Percentiles rank a stretch among this genome's conserved stretches.
phyloP scores from a whole-genome alignment of 768 basidiomycete species.

The Boletus subcaerulescens region DNA sequence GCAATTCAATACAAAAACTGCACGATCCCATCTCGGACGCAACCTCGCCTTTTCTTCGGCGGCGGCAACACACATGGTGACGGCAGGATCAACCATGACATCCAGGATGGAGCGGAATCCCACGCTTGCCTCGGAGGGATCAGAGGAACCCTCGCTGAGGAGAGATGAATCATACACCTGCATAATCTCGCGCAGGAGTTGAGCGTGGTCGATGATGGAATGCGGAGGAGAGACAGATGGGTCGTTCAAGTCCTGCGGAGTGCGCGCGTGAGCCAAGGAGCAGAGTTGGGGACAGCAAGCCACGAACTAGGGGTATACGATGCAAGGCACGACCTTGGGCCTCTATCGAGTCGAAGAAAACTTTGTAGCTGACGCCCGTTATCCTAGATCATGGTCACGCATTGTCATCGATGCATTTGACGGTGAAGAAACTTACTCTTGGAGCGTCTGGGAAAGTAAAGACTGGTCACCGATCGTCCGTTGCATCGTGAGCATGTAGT shows the following conservation, averaged over 20 bases:
- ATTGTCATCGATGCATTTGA: background rate
- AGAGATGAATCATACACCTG: slow-evolving; percentile 85
- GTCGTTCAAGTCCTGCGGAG: slow-evolving; percentile 61
- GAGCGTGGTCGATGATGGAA: slow-evolving; percentile 75
- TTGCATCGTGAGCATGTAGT: slow-evolving; percentile 90
- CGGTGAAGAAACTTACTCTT: slow-evolving; percentile 55
- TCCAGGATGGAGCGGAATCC: slow-evolving; percentile 56
- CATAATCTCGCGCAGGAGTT: slow-evolving; percentile 87
- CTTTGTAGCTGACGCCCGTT: slow-evolving; percentile 73
- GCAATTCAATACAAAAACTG: slow-evolving; percentile 85
- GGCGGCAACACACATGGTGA: slow-evolving; percentile 68
- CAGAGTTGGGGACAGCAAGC: background rate
- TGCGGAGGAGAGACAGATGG: slow-evolving; percentile 70
- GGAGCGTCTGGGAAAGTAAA: slow-evolving; percentile 66
- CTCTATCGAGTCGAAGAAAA: slow-evolving; percentile 87
- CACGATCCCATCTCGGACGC: slow-evolving; percentile 71
- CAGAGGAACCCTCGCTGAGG: slow-evolving; percentile 46
- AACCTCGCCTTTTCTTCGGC: slow-evolving; percentile 60
- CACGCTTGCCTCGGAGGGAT: slow-evolving; percentile 8
- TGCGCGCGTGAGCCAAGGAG: background rate
- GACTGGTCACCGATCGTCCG: slow-evolving; percentile 88
- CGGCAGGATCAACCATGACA: slow-evolving; percentile 79
- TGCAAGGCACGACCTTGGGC: slow-evolving; percentile 70
- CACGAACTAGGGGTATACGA: slow-evolving; percentile 51
- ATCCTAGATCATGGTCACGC: slow-evolving; percentile 46